phyloP scores from a whole-genome alignment of 1,284 basidiomycete species.

The Apiotrichum veenhuisii region DNA sequence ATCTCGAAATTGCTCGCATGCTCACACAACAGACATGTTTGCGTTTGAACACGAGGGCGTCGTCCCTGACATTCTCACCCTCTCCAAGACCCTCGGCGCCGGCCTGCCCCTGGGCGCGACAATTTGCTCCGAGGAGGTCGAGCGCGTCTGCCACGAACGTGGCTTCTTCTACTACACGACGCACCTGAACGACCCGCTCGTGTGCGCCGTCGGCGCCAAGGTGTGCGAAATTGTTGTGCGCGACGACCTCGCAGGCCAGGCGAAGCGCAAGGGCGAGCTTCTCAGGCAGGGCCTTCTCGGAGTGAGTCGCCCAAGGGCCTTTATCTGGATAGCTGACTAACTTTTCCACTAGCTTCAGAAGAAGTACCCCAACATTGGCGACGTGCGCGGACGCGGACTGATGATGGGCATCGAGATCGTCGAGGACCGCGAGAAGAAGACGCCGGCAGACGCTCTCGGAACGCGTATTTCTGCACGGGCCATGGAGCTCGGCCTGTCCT shows the following conservation, averaged over 20 bases:
- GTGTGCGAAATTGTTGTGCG: constrained; percentile 64
- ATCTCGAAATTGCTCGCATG: too few relatives aligned
- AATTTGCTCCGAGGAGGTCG: constrained; percentile 63
- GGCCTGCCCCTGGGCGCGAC: constrained; percentile 87
- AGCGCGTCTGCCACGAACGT: constrained; percentile 46
- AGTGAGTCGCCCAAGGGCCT: constrained; percentile 6
- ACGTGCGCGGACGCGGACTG: constrained; percentile 71
- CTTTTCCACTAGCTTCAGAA: constrained; percentile 43
- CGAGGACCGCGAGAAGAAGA: constrained; percentile 40
- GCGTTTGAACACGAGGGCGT: constrained; percentile 73
- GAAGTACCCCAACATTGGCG: constrained; percentile 60
- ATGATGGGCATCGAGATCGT: constrained; percentile 80
- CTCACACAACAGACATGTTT: constrained; percentile 29
- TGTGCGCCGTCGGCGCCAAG: constrained; percentile 58
- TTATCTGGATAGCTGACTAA: background rate
- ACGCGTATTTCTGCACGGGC: constrained; percentile 56
- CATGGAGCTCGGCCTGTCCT: constrained; percentile 72
- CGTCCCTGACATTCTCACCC: constrained; percentile 74
- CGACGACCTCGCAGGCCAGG: constrained; percentile 26
- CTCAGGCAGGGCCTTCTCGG: constrained; percentile 53
- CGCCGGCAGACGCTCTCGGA: constrained; percentile 46
- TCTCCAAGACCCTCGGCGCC: constrained; percentile 90
- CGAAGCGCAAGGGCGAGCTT: constrained; percentile 41
- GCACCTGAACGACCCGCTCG: constrained; percentile 36
- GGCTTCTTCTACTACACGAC: constrained; percentile 39